Evolutionary conservation across 2,329 filamentous ascomycete species (phyloP), one percentile per base, ranked within the genome.

Genomic region (Stagonosporopsis tanaceti): DNA sequence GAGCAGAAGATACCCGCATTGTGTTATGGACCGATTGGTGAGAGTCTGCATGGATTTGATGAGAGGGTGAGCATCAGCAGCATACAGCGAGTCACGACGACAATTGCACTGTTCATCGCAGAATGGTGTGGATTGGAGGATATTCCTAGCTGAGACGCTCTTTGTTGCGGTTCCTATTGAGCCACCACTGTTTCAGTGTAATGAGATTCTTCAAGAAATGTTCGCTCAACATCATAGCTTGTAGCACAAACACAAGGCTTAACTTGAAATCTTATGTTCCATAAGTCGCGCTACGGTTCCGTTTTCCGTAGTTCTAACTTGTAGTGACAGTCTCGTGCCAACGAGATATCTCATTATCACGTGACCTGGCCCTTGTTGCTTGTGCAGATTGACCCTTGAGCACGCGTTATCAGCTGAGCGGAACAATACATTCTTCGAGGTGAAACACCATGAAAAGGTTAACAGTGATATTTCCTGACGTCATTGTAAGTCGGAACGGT

Each of bases 1-100:
- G 64, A 65, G 28, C 60, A 66, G 37, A 65, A 66, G 44, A 66
- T 66, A 22, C 64, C 64, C 32, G 62, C 64, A 11, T 46, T 66
- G 12, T 63, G 60, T 32, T 66, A 66, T 51, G 64, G 64, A 35
- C 64, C 64, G 6, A 50, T 65, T 38, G 59, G 59, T 0, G 60
- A 60, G 20, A 57, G 51, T 20, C 24, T 65, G 8, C 64, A 66
- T 41, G 64, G 64, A 0, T 65, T 65, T 22, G 64, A 66, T 22
- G 64, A 66, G 27, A 46, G 60, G 8, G 64, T 66, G 0, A 66
- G 62, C 39, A 53, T 66, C 8, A 62, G 61, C 28, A 66, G 64
- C 41, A 56, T 66, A n/a, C 53, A 62, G 27, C 47, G 62, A 15
- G 60, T 66, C 2, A 66, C 64, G 6, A 53, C 57, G 2, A 60